phyloP scores from a whole-genome alignment of 257 asterid species.

The Gentiana dahurica region DNA sequence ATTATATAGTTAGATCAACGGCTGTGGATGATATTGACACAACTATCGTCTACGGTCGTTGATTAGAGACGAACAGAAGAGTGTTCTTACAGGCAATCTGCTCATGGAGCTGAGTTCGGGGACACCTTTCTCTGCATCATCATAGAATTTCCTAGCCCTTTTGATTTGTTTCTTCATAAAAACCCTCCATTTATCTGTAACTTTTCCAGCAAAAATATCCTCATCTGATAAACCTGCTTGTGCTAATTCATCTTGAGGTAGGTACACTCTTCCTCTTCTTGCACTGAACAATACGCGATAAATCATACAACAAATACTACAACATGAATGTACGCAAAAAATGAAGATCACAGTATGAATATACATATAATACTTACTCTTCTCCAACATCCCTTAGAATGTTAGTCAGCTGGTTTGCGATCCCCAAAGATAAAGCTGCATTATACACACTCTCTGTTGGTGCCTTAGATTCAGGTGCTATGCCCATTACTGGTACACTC shows the following conservation, averaged over 20 bases:
- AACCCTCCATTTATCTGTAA: slow-evolving; percentile 85
- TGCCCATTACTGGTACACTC: slow-evolving; percentile 99
- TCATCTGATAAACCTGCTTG: slow-evolving; percentile 86
- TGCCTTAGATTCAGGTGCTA: slow-evolving; percentile 83
- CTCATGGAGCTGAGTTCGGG: slow-evolving; percentile 85
- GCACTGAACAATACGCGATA: slow-evolving; percentile 40
- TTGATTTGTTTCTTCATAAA: slow-evolving; percentile 90
- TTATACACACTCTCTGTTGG: slow-evolving; percentile 80
- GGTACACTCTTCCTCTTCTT: slow-evolving; percentile 75
- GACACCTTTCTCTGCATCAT: slow-evolving; percentile 79
- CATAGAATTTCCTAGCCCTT: slow-evolving; percentile 86
- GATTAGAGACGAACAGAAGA: too few relatives aligned
- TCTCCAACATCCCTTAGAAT: slow-evolving; percentile 97
- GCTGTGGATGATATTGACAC: too few relatives aligned
- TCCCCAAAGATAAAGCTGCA: slow-evolving; percentile 74
- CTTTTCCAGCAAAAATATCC: slow-evolving; percentile 76
- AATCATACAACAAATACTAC: neutral
- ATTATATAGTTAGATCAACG: too few relatives aligned
- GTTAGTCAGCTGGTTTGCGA: slow-evolving; percentile 92
- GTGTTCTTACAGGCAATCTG: slow-evolving; percentile 86
- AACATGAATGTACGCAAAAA: too few relatives aligned
- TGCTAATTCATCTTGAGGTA: slow-evolving; percentile 92
- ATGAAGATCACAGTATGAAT: too few relatives aligned
- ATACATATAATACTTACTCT: slow-evolving; percentile 49
- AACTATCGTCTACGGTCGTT: too few relatives aligned